phyloP scores from a whole-genome alignment of 768 basidiomycete species.

The Glaciozyma martinii region DNA sequence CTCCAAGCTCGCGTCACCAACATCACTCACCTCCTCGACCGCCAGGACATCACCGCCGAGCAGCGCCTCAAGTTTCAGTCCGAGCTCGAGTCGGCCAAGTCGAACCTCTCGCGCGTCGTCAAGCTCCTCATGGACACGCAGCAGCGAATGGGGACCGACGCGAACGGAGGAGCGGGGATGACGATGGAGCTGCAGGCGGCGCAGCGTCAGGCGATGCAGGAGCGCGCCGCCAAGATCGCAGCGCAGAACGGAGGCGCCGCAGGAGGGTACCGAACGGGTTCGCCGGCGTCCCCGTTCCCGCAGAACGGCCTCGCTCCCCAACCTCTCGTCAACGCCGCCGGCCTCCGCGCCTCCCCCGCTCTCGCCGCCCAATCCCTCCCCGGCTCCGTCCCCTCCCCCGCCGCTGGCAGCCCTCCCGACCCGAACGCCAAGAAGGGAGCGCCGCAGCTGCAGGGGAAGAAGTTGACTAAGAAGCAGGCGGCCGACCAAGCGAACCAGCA shows the following conservation, averaged over 20 bases:
- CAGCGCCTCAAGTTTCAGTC: constrained; percentile 24
- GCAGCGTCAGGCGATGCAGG: constrained; percentile 21
- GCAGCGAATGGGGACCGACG: background rate
- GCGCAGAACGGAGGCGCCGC: background rate
- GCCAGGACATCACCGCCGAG: constrained; percentile 24
- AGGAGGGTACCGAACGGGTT: background rate
- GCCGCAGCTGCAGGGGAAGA: constrained; percentile 10
- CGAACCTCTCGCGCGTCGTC: constrained; percentile 23
- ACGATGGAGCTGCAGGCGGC: constrained; percentile 15
- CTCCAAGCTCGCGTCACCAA: background rate
- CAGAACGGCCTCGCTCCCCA: background rate
- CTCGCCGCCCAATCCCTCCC: background rate
- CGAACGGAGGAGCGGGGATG: constrained; percentile 1
- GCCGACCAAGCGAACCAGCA: no score
- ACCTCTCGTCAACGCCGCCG: background rate
- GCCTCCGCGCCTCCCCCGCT: constrained; percentile 2
- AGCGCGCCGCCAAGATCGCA: constrained; percentile 17
- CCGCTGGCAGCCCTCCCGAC: background rate
- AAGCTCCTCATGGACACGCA: constrained; percentile 22
- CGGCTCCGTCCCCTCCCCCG: background rate
- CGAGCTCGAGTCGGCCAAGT: constrained; percentile 23
- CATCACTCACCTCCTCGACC: constrained; percentile 16
- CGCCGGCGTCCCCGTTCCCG: background rate
- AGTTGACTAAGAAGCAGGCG: constrained; percentile 25
- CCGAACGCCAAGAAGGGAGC: background rate